These are phyloP conservation scores for Talaromyces sp. DNA, from an alignment of 2,329 filamentous ascomycete genomes.

Conservation along the genomic window DNA sequence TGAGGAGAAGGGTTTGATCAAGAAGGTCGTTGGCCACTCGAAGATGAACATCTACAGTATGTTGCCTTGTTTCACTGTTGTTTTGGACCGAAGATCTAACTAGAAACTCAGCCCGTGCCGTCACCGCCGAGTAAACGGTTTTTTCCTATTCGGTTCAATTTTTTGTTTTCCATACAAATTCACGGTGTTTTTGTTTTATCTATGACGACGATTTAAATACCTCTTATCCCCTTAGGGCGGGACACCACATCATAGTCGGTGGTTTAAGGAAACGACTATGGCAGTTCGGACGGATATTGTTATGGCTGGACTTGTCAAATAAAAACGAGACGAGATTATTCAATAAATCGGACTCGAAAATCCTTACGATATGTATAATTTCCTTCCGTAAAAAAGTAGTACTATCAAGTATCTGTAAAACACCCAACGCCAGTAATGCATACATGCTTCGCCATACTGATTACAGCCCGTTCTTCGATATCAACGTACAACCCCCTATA, in stretches of 20 bases:
- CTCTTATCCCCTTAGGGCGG: slow-evolving; percentile 33
- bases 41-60: slow-evolving; percentile 98
- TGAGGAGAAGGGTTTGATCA: slow-evolving; percentile 98
- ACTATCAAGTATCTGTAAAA: background rate
- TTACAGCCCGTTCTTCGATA: background rate
- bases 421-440: background rate
- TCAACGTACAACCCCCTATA: background rate
- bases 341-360: slow-evolving; percentile 11
- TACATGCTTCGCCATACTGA: background rate
- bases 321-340: slow-evolving; percentile 20
- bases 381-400: background rate
- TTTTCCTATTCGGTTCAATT: slow-evolving; percentile 16
- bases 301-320: slow-evolving; percentile 24
- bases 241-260: slow-evolving; percentile 29
- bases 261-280: slow-evolving; percentile 13
- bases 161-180: slow-evolving; percentile 24
- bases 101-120: slow-evolving; percentile 34
- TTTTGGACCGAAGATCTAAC: slow-evolving; percentile 9
- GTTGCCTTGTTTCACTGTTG: slow-evolving; percentile 28
- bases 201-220: slow-evolving; percentile 17
- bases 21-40: slow-evolving; percentile 93
- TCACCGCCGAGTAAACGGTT: slow-evolving; percentile 39
- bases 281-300: background rate
- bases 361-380: background rate
- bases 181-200: slow-evolving; percentile 23